phyloP scores from a whole-genome alignment of 768 basidiomycete genomes.

The Termitomyces sp. region DNA sequence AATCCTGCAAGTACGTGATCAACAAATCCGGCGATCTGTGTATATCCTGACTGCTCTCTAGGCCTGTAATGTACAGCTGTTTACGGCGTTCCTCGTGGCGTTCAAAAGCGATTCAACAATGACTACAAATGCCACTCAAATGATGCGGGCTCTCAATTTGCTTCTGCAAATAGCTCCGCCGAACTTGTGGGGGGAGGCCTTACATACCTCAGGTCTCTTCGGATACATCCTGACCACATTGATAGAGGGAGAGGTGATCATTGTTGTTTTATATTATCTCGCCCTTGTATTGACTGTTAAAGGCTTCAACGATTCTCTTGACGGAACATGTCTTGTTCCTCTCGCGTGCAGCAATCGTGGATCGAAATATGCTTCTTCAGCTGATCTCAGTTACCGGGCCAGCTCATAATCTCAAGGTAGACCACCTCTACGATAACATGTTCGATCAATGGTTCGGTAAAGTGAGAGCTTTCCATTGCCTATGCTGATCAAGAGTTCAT shows the following conservation, averaged over 20 bases:
- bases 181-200: constrained; percentile 62
- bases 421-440: constrained; percentile 57
- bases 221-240: constrained; percentile 54
- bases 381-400: constrained; percentile 64
- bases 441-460: constrained; percentile 83
- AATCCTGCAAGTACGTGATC: constrained; percentile 56
- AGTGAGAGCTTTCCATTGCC: constrained; percentile 33
- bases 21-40: background rate
- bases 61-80: constrained; percentile 54
- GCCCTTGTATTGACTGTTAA: constrained; percentile 3
- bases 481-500: constrained; percentile 3
- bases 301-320: constrained; percentile 44
- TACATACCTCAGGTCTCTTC: constrained; percentile 77
- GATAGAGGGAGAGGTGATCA: constrained; percentile 62
- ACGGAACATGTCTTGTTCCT: constrained; percentile 74
- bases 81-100: constrained; percentile 51
- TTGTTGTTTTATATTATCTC: background rate
- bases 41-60: constrained; percentile 21
- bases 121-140: constrained; percentile 54
- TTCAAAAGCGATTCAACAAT: constrained; percentile 44
- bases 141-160: constrained; percentile 57
- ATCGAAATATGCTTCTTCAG: constrained; percentile 64
- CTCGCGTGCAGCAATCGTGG: constrained; percentile 67
- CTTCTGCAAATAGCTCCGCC: constrained; percentile 64
- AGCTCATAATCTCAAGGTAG: constrained; percentile 43